Evolutionary conservation across 768 basidiomycete species (phyloP), one percentile per base, ranked within the genome.

Genomic region (Cubamyces sp.): DNA sequence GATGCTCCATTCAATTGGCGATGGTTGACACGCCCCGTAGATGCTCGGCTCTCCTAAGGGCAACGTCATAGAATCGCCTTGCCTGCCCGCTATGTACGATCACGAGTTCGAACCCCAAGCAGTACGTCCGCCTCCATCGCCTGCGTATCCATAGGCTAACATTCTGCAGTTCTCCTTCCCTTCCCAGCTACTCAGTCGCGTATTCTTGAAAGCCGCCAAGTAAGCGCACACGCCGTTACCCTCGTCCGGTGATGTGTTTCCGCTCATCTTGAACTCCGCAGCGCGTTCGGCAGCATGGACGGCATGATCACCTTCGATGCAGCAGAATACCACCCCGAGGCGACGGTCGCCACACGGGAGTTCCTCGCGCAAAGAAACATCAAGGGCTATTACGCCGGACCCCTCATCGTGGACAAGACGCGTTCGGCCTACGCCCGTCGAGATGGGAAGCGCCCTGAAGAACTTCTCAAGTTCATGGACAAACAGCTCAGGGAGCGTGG

Each of bases 1-100:
- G 2, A 19, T 34, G 34, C 34, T 34, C 3, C 3, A 16, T 39
- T 14, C 18, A 3, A 34, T 18, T 19, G 40, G 1, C 16, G 6
- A 5, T 11, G 1, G 14, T 11, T 21, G 21, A 26, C 25, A 23
- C 16, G 4, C n/a, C 23, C 37, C 26, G 34, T 45, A 61, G 57
- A 16, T 62, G 11, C 16, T 53, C n/a, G 23, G 4, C 9, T 5
- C 34, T 5, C 26, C 37, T 3, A 16, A 19, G 8, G 61, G 61
- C 5, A 30, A 43, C 14, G 39, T 71, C 14, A 40, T 67, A 6
- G 30, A 48, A 0, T 34, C 49, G 5, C 65, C 68, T 0, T 65
- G 65, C 11, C 25, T 69, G 12, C 70, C 70, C 8, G 46, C 64
- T 1, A 65, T 70, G 54, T 66, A 68, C 40, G 62, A 67, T 43